These are phyloP conservation scores for Pseudogymnoascus sp. DNA, from an alignment of 2,329 filamentous ascomycete species.

Conservation along the genomic window DNA sequence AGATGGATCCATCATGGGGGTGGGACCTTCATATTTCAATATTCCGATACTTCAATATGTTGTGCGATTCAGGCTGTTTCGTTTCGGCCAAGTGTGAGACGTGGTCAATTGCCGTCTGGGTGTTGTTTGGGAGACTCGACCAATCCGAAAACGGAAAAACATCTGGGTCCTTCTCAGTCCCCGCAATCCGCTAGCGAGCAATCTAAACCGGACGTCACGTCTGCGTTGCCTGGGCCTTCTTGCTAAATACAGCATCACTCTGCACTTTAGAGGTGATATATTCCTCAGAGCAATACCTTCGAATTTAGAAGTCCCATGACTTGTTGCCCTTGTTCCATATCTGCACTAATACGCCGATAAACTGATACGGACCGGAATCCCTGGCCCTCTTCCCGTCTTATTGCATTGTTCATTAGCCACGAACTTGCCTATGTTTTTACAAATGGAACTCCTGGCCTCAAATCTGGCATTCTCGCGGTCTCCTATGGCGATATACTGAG, in stretches of 20 bases:
- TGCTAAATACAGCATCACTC: neutral
- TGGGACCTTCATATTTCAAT: neutral
- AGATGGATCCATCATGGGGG: neutral
- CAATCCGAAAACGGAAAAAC: neutral
- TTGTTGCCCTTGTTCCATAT: neutral
- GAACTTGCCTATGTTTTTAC: neutral
- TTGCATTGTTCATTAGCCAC: neutral
- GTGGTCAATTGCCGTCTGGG: neutral
- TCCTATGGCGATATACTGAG: neutral
- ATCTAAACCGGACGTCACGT: constrained; percentile 4
- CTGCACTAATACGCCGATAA: neutral
- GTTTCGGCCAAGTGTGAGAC: neutral
- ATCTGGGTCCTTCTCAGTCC: neutral
- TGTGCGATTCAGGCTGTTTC: constrained; percentile 2
- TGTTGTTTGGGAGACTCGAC: neutral
- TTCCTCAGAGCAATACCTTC: neutral
- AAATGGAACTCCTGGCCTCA: neutral
- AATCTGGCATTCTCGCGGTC: neutral
- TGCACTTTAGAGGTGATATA: constrained; percentile 7
- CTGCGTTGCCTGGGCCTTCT: neutral
- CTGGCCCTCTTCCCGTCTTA: neutral
- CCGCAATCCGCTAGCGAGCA: constrained; percentile 6
- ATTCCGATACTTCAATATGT: constrained; percentile 1
- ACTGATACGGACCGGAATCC: neutral
- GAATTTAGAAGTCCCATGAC: neutral